Evolutionary conservation across 2,329 filamentous ascomycete genomes (phyloP), one percentile per base, ranked within the genome.

Genomic region (Xylaria sp.): DNA sequence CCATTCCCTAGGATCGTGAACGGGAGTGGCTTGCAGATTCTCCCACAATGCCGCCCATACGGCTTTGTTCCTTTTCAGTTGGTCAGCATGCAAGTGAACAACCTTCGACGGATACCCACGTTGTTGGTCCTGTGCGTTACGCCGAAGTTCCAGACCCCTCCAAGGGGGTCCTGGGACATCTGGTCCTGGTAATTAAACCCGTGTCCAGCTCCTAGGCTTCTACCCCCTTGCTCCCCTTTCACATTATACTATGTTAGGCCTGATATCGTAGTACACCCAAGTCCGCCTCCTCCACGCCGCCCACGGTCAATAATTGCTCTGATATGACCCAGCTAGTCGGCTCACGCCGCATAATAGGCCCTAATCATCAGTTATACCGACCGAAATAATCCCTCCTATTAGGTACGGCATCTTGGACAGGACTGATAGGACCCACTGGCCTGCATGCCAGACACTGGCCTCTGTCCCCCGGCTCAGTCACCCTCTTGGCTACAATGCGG

Each of bases 321-420:
- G n/a, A n/a, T 11, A 50, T 26, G 40, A 20, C 44, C 43, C 41
- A 43, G 41, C 40, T 11, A 26, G 18, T 29, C 19, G 29, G 37
- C 17, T 38, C 7, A 45, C 39, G 40, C 24, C 24, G 11, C 6
- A 11, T 26, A 26, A 26, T 11, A 26, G 24, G 24, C 6, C 24
- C 24, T 26, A 26, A 26, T 26, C 24, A 26, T 5, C 26, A 13
- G 16, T 17, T 7, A 37, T 39, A 20, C 47, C 39, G 37, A 34
- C 29, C 19, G 6, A 40, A 50, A 45, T 39, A 43, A 48, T 52
- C 50, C 50, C 56, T 53, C 53, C 59, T 61, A 55, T 59, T 17
- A 47, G 19, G n/a, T 46, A 45, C 13, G 17, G 9, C 19, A 39
- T 24, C 26, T 54, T 39, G 16, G 18, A 48, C 39, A 22, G 24